These are phyloP conservation scores for Pontederia crassipes DNA, from an alignment of 176 grass and related monocot genomes.

Conservation along the genomic window DNA sequence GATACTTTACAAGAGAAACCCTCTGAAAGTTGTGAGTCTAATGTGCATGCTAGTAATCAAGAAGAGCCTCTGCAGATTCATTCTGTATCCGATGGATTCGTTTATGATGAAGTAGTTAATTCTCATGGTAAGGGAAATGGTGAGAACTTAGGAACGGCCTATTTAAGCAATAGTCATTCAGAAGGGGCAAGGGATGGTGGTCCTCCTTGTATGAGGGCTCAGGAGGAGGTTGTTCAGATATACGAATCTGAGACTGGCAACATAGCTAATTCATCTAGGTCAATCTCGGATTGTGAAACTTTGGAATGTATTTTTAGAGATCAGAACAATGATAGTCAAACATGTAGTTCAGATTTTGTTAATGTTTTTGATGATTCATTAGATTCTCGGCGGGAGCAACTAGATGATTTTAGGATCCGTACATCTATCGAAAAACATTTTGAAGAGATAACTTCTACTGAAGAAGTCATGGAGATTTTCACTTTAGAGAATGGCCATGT, in stretches of 20 bases:
- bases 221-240: slow-evolving; percentile 40
- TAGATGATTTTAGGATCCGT: slow-evolving; percentile 17
- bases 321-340: slow-evolving; percentile 9
- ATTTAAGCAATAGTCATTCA: slow-evolving; percentile 17
- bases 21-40: slow-evolving; percentile 23
- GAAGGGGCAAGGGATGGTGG: slow-evolving; percentile 21
- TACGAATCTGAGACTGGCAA: slow-evolving; percentile 20
- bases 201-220: slow-evolving; percentile 19
- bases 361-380: background rate
- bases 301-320: slow-evolving; percentile 23
- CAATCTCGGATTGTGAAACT: slow-evolving; percentile 14
- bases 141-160: slow-evolving; percentile 10
- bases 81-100: background rate
- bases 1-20: slow-evolving; percentile 20
- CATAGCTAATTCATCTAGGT: slow-evolving; percentile 8
- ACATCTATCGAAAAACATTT: slow-evolving; percentile 18
- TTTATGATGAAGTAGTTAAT: slow-evolving; percentile 10
- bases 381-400: slow-evolving; percentile 10
- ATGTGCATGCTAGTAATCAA: slow-evolving; percentile 16
- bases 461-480: slow-evolving; percentile 32
- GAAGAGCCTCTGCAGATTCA: slow-evolving; percentile 10
- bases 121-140: slow-evolving; percentile 16
- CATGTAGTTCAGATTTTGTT: background rate
- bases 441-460: slow-evolving; percentile 23
- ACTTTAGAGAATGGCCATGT: slow-evolving; percentile 15